Conservation (phyloP, 2,329 filamentous ascomycete species). For the Penicillium italicum region DNA sequence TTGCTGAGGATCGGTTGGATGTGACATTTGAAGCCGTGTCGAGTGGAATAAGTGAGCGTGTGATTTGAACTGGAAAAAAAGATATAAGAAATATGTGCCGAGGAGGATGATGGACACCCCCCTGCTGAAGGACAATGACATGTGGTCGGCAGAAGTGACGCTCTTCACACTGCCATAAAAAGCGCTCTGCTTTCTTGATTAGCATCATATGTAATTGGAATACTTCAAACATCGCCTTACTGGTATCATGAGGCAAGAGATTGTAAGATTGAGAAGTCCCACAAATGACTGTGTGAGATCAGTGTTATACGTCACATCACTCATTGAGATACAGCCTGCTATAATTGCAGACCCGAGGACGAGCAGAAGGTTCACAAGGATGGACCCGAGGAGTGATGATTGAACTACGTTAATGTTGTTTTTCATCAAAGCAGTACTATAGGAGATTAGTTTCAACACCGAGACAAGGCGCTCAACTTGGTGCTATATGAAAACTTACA, state of each 20-base stretch:
- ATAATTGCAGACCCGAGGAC: slow-evolving; percentile 87
- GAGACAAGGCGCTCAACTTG: slow-evolving; percentile 18
- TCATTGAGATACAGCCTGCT: slow-evolving; percentile 72
- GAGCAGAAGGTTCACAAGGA: slow-evolving; percentile 77
- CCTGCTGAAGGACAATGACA: slow-evolving; percentile 77
- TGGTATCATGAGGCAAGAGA: slow-evolving; percentile 81
- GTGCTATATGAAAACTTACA: not conserved
- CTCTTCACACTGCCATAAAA: slow-evolving; percentile 79
- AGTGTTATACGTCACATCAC: slow-evolving; percentile 89
- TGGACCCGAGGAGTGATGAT: slow-evolving; percentile 79
- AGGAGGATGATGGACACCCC: slow-evolving; percentile 32
- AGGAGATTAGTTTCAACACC: slow-evolving; percentile 25
- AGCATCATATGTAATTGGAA: slow-evolving; percentile 28
- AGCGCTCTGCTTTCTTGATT: slow-evolving; percentile 54
- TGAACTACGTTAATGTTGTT: slow-evolving; percentile 84
- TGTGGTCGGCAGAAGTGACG: slow-evolving; percentile 50
- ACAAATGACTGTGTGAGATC: slow-evolving; percentile 92
- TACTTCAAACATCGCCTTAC: slow-evolving; percentile 45
- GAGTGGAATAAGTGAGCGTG: slow-evolving; percentile 1
- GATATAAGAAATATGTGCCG: slow-evolving; percentile 3
- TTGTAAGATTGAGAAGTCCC: slow-evolving; percentile 78
- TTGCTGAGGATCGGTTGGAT: not conserved
- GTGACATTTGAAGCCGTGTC: not conserved
- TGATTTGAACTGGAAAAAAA: slow-evolving; percentile 18
- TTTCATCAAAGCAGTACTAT: slow-evolving; percentile 32